A percentile compares a stretch with the other conserved stretches of the same genome.
These are phyloP conservation scores for Malus hybrid DNA, from an alignment of 331 rosid species.

Conservation along the genomic window DNA sequence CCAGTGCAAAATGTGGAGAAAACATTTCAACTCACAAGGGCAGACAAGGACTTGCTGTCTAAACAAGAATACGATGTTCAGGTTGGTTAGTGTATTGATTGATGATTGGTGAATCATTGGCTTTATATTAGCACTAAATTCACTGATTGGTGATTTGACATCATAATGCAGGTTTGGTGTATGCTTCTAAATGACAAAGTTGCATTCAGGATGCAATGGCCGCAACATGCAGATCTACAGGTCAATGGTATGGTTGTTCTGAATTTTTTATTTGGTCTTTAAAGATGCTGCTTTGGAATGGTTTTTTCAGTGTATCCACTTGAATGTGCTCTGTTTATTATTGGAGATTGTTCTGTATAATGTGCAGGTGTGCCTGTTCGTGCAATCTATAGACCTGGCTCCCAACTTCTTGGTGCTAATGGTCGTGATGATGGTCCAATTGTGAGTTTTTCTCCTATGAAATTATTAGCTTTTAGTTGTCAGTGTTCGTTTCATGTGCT, in stretches of 20 bases:
- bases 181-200: conserved; percentile 99
- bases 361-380: conserved; percentile 72
- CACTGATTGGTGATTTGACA: conserved; percentile 22
- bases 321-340: not conserved
- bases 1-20: conserved; percentile 76
- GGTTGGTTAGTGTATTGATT: conserved; percentile 40
- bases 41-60: conserved; percentile 55
- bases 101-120: conserved; percentile 2
- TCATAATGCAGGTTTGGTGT: conserved; percentile 77
- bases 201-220: conserved; percentile 98
- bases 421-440: conserved; percentile 96
- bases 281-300: not conserved
- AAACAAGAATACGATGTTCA: conserved; percentile 84
- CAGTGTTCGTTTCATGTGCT: not conserved
- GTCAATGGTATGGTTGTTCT: conserved; percentile 67
- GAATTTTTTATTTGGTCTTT: not conserved
- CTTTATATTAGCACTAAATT: not conserved
- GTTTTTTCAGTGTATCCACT: not conserved
- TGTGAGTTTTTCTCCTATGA: conserved; percentile 44
- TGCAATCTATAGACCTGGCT: conserved; percentile 82
- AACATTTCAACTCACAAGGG: conserved; percentile 71
- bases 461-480: conserved; percentile 3
- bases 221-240: conserved; percentile 78
- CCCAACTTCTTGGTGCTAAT: conserved; percentile 86
- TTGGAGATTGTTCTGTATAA: not conserved